These are phyloP conservation scores for Laguncularia racemosa DNA, from an alignment of 345 rosid genomes.

Conservation along the genomic window DNA sequence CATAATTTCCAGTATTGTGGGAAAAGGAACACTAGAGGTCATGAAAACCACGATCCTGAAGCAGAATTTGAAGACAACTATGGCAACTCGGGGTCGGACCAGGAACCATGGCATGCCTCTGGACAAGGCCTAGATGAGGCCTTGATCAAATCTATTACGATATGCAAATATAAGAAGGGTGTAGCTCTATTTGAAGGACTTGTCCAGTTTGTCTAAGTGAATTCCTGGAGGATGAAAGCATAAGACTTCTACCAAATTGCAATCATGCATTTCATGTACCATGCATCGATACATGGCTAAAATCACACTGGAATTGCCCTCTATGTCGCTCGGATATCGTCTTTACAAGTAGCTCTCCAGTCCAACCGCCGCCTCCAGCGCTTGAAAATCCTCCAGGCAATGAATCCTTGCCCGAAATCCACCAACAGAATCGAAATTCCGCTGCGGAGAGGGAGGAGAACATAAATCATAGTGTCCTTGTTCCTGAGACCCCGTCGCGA, in stretches of 20 bases:
- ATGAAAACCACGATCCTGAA: conserved; percentile 19
- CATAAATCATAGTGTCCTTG: conserved; percentile 3
- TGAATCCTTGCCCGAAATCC: conserved; percentile 8
- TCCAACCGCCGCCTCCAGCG: conserved; percentile 16
- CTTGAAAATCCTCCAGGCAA: conserved; percentile 22
- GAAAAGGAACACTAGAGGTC: conserved; percentile 16
- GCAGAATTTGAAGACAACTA: conserved; percentile 30
- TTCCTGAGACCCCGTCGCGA: conserved; percentile 24
- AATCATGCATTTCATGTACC: conserved; percentile 72
- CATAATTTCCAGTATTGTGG: conserved; percentile 65
- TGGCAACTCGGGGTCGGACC: conserved; percentile 22
- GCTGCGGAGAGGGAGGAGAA: background rate
- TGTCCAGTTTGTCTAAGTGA: conserved; percentile 92
- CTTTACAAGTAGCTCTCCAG: conserved; percentile 23
- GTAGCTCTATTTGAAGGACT: conserved; percentile 44
- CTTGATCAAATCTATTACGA: conserved; percentile 57
- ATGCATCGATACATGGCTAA: conserved; percentile 92
- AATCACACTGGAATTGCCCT: conserved; percentile 82
- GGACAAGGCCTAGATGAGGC: conserved; percentile 66
- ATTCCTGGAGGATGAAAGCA: conserved; percentile 59
- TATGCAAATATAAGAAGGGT: conserved; percentile 50
- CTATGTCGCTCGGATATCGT: conserved; percentile 67
- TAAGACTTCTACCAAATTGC: conserved; percentile 85
- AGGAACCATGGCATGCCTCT: conserved; percentile 50
- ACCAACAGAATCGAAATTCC: conserved; percentile 3